Percentiles rank a stretch among this genome's conserved stretches.
Evolutionary conservation across 306 rosid species (phyloP).

Genomic region (Fragaria ananassa): DNA sequence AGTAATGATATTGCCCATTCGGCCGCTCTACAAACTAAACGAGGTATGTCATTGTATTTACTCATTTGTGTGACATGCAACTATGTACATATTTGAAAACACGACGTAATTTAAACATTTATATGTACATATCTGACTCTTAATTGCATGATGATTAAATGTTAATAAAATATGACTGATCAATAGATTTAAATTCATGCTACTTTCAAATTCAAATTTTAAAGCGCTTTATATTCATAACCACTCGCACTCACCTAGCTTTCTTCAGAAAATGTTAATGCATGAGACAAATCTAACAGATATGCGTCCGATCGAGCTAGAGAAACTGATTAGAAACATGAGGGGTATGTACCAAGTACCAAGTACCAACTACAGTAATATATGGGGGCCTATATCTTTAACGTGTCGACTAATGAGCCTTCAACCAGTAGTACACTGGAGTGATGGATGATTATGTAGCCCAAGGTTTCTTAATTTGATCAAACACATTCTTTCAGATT

Average conservation of each 20-base stretch:
- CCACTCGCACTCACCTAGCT: not conserved
- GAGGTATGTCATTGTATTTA: no score
- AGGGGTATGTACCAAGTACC: not conserved
- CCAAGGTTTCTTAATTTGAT: conserved; percentile 16
- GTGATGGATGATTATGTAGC: not conserved
- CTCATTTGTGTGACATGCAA: no score
- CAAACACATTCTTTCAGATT: not conserved
- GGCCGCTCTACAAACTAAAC: no score
- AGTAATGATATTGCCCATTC: no score
- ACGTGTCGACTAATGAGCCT: not conserved
- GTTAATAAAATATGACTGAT: not conserved
- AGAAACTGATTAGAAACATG: not conserved
- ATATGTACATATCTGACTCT: not conserved
- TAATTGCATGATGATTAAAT: not conserved
- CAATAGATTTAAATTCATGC: not conserved
- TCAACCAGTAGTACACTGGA: not conserved
- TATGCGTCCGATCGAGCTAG: not conserved
- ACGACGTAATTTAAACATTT: no score
- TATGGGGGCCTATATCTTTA: not conserved
- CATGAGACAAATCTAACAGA: not conserved
- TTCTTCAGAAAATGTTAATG: not conserved
- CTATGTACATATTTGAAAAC: no score
- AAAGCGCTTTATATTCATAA: not conserved
- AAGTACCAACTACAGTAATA: not conserved
- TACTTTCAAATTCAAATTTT: not conserved